phyloP scores from a whole-genome alignment of 139 green algal species.

The Axilococcus clingmanii region DNA sequence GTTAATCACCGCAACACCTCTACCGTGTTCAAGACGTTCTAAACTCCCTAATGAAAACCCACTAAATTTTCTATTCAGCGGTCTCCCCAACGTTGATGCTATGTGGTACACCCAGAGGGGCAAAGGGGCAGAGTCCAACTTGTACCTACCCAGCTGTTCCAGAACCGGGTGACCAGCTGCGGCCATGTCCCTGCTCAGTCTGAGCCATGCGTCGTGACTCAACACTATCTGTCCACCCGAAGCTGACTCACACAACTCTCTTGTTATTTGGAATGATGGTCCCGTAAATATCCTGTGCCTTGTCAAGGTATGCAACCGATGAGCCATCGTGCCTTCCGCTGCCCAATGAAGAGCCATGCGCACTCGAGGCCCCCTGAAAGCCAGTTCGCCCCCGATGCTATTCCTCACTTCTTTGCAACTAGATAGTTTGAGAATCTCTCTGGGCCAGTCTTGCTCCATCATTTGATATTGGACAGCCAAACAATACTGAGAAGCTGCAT shows the following conservation, averaged over 20 bases:
- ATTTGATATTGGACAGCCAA: conserved; percentile 65
- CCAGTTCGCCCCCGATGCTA: conserved; percentile 8
- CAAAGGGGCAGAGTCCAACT: conserved; percentile 25
- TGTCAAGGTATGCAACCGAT: conserved; percentile 58
- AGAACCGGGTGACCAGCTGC: conserved; percentile 61
- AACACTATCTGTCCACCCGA: conserved; percentile 63
- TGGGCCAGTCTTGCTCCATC: conserved; percentile 60
- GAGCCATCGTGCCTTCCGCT: conserved; percentile 50
- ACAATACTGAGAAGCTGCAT: conserved; percentile 56
- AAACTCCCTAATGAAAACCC: background rate
- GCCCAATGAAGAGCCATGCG: conserved; percentile 82
- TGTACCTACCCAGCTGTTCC: conserved; percentile 56
- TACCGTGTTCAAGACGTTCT: conserved; percentile 20
- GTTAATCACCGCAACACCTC: conserved; percentile 31
- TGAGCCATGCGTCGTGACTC: conserved; percentile 49
- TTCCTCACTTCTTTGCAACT: conserved; percentile 38
- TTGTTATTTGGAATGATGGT: conserved; percentile 45
- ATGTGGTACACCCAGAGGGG: conserved; percentile 59
- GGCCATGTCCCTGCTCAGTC: conserved; percentile 50
- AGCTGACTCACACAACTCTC: conserved; percentile 54
- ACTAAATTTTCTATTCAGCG: conserved; percentile 36
- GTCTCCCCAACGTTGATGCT: conserved; percentile 41
- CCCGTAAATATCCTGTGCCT: conserved; percentile 63
- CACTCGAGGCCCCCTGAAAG: conserved; percentile 56
- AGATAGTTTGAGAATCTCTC: conserved; percentile 46